Evolutionary conservation across 2,329 filamentous ascomycete species (phyloP).

Genomic region (Dactylonectria estremocensis): DNA sequence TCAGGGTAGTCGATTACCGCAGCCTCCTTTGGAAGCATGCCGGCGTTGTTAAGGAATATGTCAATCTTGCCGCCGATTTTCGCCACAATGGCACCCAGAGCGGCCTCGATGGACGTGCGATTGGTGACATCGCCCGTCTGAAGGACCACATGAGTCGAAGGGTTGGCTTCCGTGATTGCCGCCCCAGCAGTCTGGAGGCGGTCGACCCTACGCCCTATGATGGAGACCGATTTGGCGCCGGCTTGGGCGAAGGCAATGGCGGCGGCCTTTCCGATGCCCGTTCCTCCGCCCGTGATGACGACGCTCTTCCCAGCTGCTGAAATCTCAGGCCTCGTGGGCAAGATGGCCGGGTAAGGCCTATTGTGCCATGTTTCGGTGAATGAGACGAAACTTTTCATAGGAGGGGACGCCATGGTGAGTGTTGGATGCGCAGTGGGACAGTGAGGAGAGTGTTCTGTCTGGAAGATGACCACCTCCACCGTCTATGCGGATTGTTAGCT

Average conservation of each 20-base stretch:
- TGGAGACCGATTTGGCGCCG: conserved; percentile 53
- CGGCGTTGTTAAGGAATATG: conserved; percentile 36
- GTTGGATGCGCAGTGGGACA: too few relatives aligned
- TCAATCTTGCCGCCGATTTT: conserved; percentile 38
- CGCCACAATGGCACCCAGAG: conserved; percentile 7
- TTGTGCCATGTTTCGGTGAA: conserved; percentile 19
- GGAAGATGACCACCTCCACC: too few relatives aligned
- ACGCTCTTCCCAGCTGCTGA: conserved; percentile 61
- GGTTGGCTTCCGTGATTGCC: conserved; percentile 62
- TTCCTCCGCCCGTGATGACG: conserved; percentile 75
- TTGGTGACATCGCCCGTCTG: conserved; percentile 51
- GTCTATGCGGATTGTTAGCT: too few relatives aligned
- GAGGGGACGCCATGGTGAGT: too few relatives aligned
- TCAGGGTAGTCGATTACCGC: conserved; percentile 17
- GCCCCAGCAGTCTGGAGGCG: conserved; percentile 45
- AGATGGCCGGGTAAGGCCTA: conserved; percentile 13
- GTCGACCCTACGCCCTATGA: conserved; percentile 55
- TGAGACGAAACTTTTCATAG: not conserved
- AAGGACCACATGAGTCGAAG: conserved; percentile 38
- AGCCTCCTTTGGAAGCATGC: not conserved
- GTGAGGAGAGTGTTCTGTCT: too few relatives aligned
- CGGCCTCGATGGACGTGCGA: not conserved
- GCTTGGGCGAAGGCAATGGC: conserved; percentile 69
- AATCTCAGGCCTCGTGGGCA: conserved; percentile 46
- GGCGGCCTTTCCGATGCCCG: conserved; percentile 75